Evolutionary conservation across 352 stramenopile species (phyloP), one percentile per base, ranked within the genome.

Genomic region (Globisporangium okanoganense): DNA sequence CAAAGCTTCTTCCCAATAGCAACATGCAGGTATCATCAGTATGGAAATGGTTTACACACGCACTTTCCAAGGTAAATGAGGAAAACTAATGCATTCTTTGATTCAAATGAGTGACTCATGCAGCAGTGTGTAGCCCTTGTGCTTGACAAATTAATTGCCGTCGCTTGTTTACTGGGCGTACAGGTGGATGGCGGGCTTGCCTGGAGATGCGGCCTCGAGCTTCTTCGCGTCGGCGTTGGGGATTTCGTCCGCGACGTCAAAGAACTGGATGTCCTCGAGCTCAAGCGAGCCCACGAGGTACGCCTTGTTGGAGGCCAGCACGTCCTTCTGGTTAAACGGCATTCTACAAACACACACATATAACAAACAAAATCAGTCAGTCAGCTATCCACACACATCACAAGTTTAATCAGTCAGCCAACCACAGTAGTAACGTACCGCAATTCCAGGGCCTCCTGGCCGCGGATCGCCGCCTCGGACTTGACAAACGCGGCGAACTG

Each of bases 401-500:
- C 29, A 41, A 10, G 61, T 45, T 25, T 36, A 8, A 29, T 22
- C n/a, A 56, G 49, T 62, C 44, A 72, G 27, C 56, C 25, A 35
- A 56, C 31, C n/a, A 52, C 2, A 18, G 12, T 2, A 66, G 36
- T 7, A 56, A 62, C 71, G 56, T 78, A 92, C 74, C 88, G 86
- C 44, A 97, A 79, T 64, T 98, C 95, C 57, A 99, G 79, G 36
- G 93, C 95, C 58, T 97, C 90, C 48, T 85, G 72, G 56, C 96
- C 96, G 61, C 97, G 89, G 60, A 98, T 80, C 53, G 90, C 75
- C 25, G 88, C 91, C 69, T 99, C 95, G 25, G 82, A 83, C 78
- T 98, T 98, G 64, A 98, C 86, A 49, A 98, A 99, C 25, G 92
- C 90, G 61, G 88, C 95, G 65, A 99, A 98, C 70, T 99, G 96